Conservation (phyloP, 805 yeast genomes). For the Sugiyamaella americana region DNA sequence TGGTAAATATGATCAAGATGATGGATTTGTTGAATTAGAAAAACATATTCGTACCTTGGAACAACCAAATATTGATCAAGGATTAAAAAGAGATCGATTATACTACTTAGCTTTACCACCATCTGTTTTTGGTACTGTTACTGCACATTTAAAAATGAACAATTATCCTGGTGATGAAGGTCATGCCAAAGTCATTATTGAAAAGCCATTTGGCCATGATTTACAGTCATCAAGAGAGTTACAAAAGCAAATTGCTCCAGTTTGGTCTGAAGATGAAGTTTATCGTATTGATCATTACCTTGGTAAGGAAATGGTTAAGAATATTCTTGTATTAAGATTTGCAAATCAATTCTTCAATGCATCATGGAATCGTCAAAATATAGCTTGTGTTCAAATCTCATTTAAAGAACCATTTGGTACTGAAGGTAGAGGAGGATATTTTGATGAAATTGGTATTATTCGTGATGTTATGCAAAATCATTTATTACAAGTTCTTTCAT, state of each 20-base stretch:
- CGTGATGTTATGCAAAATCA: conserved; percentile 99
- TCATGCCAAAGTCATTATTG: conserved; percentile 75
- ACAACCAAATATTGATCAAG: conserved; percentile 28
- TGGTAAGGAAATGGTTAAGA: conserved; percentile 98
- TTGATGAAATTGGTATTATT: conserved; percentile 89
- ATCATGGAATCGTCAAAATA: conserved; percentile 80
- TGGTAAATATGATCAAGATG: conserved; percentile 76
- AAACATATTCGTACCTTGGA: conserved; percentile 56
- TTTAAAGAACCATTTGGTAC: conserved; percentile 99
- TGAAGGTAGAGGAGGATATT: conserved; percentile 98
- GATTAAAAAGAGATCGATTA: conserved; percentile 58
- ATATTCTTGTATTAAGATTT: conserved; percentile 79
- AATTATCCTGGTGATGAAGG: conserved; percentile 63
- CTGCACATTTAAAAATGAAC: conserved; percentile 60
- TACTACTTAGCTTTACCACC: conserved; percentile 96
- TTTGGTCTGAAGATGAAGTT: conserved; percentile 85
- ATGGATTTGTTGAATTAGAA: conserved; percentile 61
- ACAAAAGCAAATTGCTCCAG: conserved; percentile 72
- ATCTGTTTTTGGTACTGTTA: conserved; percentile 76
- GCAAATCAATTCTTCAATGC: conserved; percentile 84
- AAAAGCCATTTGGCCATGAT: conserved; percentile 97
- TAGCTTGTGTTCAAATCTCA: conserved; percentile 76
- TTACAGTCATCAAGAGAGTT: conserved; percentile 69
- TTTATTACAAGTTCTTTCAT: conserved; percentile 82
- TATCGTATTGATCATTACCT: conserved; percentile 95